Evolutionary conservation across 2,329 filamentous ascomycete species (phyloP), one percentile per base, ranked within the genome.

Genomic region (Harringtonia aguacate): DNA sequence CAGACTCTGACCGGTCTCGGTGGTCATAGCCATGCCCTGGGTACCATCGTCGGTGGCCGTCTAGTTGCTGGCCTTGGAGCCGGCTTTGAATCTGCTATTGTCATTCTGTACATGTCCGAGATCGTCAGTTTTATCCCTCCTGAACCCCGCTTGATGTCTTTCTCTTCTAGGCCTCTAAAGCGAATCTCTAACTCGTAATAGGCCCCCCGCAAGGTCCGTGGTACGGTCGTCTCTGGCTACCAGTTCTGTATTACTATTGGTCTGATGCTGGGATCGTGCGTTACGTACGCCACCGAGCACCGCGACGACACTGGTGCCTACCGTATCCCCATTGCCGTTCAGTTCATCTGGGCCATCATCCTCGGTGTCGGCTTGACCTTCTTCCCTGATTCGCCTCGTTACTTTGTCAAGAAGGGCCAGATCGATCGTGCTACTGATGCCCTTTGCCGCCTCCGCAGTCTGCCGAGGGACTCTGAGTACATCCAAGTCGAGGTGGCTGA

Each of bases 21-120:
- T n/a, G n/a, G n/a, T n/a, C n/a, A n/a, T 43, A 67, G 72, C 33
- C 60, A 68, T 43, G 67, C 70, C 33, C 66, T 84, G 13, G 76
- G 70, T 45, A 68, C 78, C 48, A 77, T 88, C 47, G 80, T 86
- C 21, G 73, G 75, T 46, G 85, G 85, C 60, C 84, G 84, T 72
- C 65, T 88, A 46, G 65, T 90, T 54, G 80, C 84, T 39, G 85
- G 85, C 60, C 61, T 87, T 45, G 85, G 84, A 70, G 83, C 88
- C 55, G 85, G 84, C 58, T 87, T 87, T 59, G 82, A 85, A 53
- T 86, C 82, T 9, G 82, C 84, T 55, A 79, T 87, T 55, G 79
- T 88, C 62, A 86, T 88, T 58, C 70, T 88, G 48, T 89, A 92
- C 75, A 90, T 92, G 85, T 86, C 81, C 40, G 86, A 89, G 66